Base-by-base conservation (phyloP, 495 filamentous ascomycete species). In the Hypoxylon perforatum region DNA sequence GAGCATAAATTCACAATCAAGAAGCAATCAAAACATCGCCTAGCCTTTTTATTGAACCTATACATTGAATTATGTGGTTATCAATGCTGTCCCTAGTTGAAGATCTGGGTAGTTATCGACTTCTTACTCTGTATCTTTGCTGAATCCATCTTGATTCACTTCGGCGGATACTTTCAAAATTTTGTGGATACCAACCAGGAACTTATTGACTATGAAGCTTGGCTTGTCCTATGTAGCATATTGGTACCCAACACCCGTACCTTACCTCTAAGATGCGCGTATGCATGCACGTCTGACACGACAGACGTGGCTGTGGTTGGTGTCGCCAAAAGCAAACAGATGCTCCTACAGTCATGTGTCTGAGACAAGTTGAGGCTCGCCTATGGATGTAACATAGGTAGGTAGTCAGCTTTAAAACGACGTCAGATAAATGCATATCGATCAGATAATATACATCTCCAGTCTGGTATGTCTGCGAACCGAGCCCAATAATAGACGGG, bases 341-440 rank as follows among this genome's bases (percentile, higher is more conserved):
- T 17, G 11, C 6, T 35, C 25, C 22, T 35, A 21, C 28, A 17
- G 25, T n/a, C 28, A 28, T n/a, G 15, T 56, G 60, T 57, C 52
- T 63, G 42, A 50, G 64, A 67, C 57, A 54, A 35, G 35, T 57
- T 65, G 64, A 67, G 64, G 52, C 58, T 67, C 58, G 52, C 52
- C 47, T 42, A n/a, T 15, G 8, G n/a, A 67, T 62, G 64, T 62
- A 58, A 61, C 64, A 10, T 57, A 42, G 15, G 15, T 18, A 21
- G 33, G 14, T 57, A 42, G 15, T 22, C 17, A 21, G 33, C 64
- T 48, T 53, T 67, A 67, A 67, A 67, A 47, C 46, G 45, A 67
- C 64, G 64, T 67, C 57, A 33, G 28, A 9, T 21, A 9, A 52
- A 56, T 56, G 56, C 44, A 66, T 44, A 35, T 57, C 36, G 42